Evolutionary conservation across 345 rosid species (phyloP).

Genomic region (Citrus sinensis): DVS_A1.0 CM039162.1:30160001-30160500

Average conservation of each 20-base stretch:
- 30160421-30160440: too few species aligned
- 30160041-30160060: not conserved
- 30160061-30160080: not conserved
- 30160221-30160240: slow-evolving; percentile 3
- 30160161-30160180: not conserved
- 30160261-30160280: not conserved
- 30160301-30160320: too few species aligned
- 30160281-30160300: not conserved
- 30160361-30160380: too few species aligned
- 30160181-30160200: slow-evolving; percentile 12
- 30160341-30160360: too few species aligned
- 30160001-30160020: too few species aligned
- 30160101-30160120: not conserved
- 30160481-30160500: too few species aligned
- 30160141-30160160: not conserved
- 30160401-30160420: too few species aligned
- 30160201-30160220: not conserved
- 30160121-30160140: not conserved
- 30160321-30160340: too few species aligned
- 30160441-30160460: too few species aligned
- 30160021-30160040: too few species aligned
- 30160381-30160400: too few species aligned
- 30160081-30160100: not conserved
- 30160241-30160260: slow-evolving; percentile 18
- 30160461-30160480: too few species aligned